Evolutionary conservation across 192 early-diverging fungal species (phyloP).

Genomic region (Coemansia sp.): DNA sequence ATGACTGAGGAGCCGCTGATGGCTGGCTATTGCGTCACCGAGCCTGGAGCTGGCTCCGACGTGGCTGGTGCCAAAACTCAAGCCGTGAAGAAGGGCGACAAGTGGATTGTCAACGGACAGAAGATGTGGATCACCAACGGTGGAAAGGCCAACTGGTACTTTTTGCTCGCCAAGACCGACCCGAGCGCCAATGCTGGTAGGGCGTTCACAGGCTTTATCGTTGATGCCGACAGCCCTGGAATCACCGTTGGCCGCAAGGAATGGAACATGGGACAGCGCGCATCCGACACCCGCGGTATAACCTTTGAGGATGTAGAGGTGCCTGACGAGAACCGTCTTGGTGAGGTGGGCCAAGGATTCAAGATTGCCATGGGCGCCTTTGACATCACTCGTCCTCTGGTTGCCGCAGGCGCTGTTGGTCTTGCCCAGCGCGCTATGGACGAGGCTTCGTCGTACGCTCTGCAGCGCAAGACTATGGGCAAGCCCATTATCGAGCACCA

Average conservation of each 20-base stretch:
- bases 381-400: constrained; percentile 88
- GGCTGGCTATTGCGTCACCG: constrained; percentile 89
- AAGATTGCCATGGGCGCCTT: constrained; percentile 97
- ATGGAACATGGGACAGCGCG: constrained; percentile 96
- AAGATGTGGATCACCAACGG: constrained; percentile 99
- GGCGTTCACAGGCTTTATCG: constrained; percentile 95
- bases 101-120: constrained; percentile 78
- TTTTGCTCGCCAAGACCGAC: constrained; percentile 89
- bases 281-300: constrained; percentile 86
- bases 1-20: constrained; percentile 96
- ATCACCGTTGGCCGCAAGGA: constrained; percentile 93
- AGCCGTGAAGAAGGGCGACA: constrained; percentile 73
- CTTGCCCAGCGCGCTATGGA: constrained; percentile 90
- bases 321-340: constrained; percentile 74
- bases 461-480: constrained; percentile 96
- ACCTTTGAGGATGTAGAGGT: constrained; percentile 82
- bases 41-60: constrained; percentile 75
- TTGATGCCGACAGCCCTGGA: constrained; percentile 85
- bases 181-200: constrained; percentile 69
- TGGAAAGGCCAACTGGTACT: constrained; percentile 97
- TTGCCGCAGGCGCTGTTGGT: constrained; percentile 85
- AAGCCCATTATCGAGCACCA: constrained; percentile 86
- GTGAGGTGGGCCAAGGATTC: constrained; percentile 80
- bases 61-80: constrained; percentile 68
- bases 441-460: constrained; percentile 83